A percentile compares a stretch with the other conserved stretches of the same genome.
Evolutionary conservation across 179 eudicot genomes (phyloP).

Genomic region (Carnegiea gigantea): DNA sequence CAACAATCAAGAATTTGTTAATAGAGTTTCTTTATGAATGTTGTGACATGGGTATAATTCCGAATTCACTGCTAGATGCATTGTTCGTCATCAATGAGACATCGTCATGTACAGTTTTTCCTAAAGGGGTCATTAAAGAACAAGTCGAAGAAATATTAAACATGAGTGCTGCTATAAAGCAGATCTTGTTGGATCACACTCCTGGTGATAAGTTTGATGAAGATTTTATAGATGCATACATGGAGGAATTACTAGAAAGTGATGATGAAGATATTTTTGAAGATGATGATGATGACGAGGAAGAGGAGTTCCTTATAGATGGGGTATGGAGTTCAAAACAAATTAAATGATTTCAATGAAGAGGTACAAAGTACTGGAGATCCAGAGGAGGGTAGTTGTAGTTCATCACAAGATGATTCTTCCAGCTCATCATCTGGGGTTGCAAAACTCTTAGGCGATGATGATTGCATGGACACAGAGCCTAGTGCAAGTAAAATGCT

Average conservation of each 20-base stretch:
- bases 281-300: constrained; percentile 35
- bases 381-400: constrained; percentile 24
- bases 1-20: constrained; percentile 44
- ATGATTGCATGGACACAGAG: no score
- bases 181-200: constrained; percentile 56
- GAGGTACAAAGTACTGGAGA: constrained; percentile 51
- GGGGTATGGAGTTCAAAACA: constrained; percentile 14
- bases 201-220: constrained; percentile 48
- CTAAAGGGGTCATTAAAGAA: constrained; percentile 45
- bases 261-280: constrained; percentile 39
- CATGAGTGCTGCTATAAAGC: constrained; percentile 67
- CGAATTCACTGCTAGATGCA: constrained; percentile 43
- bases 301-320: constrained; percentile 17
- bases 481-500: no score
- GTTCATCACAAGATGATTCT: constrained; percentile 25
- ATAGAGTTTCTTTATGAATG: constrained; percentile 75
- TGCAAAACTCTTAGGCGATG: no score
- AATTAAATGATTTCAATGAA: constrained; percentile 30
- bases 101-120: constrained; percentile 23
- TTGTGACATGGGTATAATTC: constrained; percentile 64
- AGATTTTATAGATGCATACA: constrained; percentile 70
- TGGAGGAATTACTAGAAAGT: constrained; percentile 66
- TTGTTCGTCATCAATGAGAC: constrained; percentile 47
- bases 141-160: constrained; percentile 63
- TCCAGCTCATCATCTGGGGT: constrained; percentile 21